phyloP scores from a whole-genome alignment of 352 stramenopile species.

The Globisporangium yorkense region DNA sequence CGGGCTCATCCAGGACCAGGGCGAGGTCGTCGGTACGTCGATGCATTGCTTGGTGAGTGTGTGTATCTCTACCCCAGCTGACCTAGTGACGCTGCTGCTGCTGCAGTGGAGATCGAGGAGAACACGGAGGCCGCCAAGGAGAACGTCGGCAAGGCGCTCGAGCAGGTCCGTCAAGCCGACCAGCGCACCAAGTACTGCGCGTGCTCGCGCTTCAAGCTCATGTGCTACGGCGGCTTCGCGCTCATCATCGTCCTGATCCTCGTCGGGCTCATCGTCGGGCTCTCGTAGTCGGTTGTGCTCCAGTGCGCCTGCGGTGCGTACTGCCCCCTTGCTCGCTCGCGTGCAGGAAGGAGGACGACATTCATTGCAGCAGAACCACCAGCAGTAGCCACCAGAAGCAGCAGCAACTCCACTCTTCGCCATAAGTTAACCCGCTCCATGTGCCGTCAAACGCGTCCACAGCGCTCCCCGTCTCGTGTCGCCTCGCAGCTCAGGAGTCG shows the following conservation, averaged over 20 bases:
- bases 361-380: neutral
- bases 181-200: conserved; percentile 62
- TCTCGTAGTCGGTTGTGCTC: conserved; percentile 15
- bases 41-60: neutral
- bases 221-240: conserved; percentile 50
- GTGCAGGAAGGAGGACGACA: neutral
- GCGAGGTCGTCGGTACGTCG: conserved; percentile 52
- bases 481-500: neutral
- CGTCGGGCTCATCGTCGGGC: conserved; percentile 38
- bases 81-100: neutral
- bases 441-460: too few species aligned
- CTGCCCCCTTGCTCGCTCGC: neutral
- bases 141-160: conserved; percentile 62
- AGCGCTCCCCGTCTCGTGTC: too few species aligned
- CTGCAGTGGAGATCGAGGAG: conserved; percentile 71
- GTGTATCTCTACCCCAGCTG: neutral
- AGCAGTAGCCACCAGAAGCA: neutral
- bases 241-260: conserved; percentile 53
- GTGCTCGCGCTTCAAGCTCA: conserved; percentile 61
- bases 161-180: conserved; percentile 70
- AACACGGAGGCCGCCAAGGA: conserved; percentile 76
- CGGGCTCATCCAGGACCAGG: conserved; percentile 76
- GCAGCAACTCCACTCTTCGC: neutral
- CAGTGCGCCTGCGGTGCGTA: neutral
- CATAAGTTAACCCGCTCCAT: conserved; percentile 12